Conservation (phyloP, 75 land plant species). For the Azolla pinnata region DNA sequence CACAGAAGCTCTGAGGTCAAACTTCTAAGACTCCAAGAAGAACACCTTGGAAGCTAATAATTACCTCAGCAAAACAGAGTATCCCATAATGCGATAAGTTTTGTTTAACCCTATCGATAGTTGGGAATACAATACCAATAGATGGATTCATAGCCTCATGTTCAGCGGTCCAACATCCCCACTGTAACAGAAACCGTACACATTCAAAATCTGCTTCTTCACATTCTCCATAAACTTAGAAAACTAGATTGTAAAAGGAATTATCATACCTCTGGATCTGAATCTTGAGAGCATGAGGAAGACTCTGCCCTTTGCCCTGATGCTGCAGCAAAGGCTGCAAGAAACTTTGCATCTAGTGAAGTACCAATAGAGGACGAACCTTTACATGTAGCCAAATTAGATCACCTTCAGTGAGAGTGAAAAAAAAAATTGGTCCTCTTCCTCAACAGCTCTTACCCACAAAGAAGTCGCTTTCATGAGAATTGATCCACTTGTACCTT, state of each 20-base stretch:
- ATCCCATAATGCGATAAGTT: constrained; percentile 23
- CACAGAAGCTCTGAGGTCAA: no score
- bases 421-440: not conserved
- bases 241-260: no score
- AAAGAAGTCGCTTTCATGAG: constrained; percentile 54
- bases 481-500: constrained; percentile 61
- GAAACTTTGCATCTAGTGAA: constrained; percentile 52
- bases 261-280: constrained; percentile 95
- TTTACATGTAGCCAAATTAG: no score
- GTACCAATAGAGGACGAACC: constrained; percentile 81
- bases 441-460: constrained; percentile 63
- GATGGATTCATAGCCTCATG: constrained; percentile 59
- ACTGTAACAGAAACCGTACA: constrained; percentile 31
- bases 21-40: no score
- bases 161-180: constrained; percentile 74
- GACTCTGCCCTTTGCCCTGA: constrained; percentile 45
- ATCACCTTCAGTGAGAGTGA: no score
- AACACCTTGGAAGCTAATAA: no score
- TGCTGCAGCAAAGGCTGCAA: constrained; percentile 76
- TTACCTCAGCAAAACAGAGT: constrained; percentile 72
- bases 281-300: constrained; percentile 50
- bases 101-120: constrained; percentile 40
- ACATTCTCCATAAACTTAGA: not conserved
- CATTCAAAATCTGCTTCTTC: not conserved
- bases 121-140: constrained; percentile 56